phyloP scores from a whole-genome alignment of 1,139 yeast genomes.

The Candida glucosophila region DNA sequence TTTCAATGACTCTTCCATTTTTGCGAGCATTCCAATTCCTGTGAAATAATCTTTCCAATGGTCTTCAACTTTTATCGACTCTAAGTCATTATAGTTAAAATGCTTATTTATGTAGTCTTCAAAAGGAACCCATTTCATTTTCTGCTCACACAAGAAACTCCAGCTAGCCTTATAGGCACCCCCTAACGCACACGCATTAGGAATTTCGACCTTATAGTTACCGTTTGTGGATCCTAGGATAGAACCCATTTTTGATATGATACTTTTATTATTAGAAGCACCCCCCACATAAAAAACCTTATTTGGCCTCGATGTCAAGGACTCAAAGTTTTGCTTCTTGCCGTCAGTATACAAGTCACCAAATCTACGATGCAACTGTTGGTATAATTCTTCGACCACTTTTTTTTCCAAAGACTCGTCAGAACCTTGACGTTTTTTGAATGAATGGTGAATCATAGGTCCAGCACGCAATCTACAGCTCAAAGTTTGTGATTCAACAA shows the following conservation, averaged over 20 bases:
- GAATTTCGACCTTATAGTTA: constrained; percentile 63
- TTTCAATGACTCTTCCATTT: constrained; percentile 31
- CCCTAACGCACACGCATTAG: constrained; percentile 93
- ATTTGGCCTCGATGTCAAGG: constrained; percentile 51
- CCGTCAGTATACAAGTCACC: constrained; percentile 46
- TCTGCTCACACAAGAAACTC: constrained; percentile 38
- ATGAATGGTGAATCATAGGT: constrained; percentile 44
- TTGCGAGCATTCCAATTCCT: constrained; percentile 44
- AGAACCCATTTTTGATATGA: constrained; percentile 60
- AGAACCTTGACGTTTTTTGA: too few relatives aligned
- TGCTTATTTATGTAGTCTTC: constrained; percentile 32
- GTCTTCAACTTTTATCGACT: constrained; percentile 31
- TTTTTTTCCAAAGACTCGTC: constrained; percentile 10
- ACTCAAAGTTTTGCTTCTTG: constrained; percentile 29
- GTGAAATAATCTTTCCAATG: constrained; percentile 41
- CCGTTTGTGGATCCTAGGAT: constrained; percentile 61
- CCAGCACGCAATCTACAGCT: constrained; percentile 76
- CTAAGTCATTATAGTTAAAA: constrained; percentile 42
- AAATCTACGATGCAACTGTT: constrained; percentile 19
- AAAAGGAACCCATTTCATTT: constrained; percentile 29
- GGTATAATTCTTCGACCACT: constrained; percentile 12
- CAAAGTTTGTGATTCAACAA: constrained; percentile 80
- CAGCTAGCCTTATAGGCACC: constrained; percentile 86
- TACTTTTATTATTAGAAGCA: constrained; percentile 63
- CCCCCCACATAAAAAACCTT: constrained; percentile 84